phyloP scores from a whole-genome alignment of 1,284 basidiomycete genomes.

The Schizopora paradoxa region DNA sequence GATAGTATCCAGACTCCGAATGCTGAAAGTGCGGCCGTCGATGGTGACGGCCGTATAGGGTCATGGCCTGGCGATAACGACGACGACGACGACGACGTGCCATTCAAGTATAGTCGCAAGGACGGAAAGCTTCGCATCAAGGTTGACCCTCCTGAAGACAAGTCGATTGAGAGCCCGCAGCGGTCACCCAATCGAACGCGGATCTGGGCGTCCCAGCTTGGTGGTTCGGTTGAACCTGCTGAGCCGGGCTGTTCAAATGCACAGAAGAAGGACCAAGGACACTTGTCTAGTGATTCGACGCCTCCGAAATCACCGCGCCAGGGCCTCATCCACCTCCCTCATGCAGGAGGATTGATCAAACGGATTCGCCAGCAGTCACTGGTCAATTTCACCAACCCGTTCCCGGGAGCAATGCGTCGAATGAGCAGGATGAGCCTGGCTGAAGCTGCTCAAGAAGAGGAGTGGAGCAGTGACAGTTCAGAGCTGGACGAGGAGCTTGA shows the following conservation, averaged over 20 bases:
- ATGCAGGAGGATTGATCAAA: conserved; percentile 34
- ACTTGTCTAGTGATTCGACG: conserved; percentile 18
- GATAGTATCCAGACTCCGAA: too few relatives aligned
- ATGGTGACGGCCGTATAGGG: not conserved
- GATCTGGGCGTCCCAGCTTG: conserved; percentile 42
- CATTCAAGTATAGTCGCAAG: conserved; percentile 34
- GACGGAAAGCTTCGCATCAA: conserved; percentile 8
- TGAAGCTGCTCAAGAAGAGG: conserved; percentile 29
- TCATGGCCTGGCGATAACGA: conserved; percentile 9
- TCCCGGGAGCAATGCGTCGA: conserved; percentile 31
- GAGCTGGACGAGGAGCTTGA: conserved; percentile 28
- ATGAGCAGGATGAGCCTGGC: conserved; percentile 27
- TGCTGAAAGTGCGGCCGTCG: too few relatives aligned
- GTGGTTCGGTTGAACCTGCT: conserved; percentile 31
- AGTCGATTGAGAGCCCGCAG: conserved; percentile 33
- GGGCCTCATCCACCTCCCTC: conserved; percentile 10
- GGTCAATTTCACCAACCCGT: conserved; percentile 41
- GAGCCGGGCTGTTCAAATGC: conserved; percentile 14
- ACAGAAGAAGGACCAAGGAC: conserved; percentile 10
- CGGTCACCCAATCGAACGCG: conserved; percentile 38
- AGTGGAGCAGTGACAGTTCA: conserved; percentile 66
- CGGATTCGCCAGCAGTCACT: conserved; percentile 49
- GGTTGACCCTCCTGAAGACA: conserved; percentile 19
- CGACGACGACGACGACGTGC: conserved; percentile 27
- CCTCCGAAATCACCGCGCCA: conserved; percentile 19